Evolutionary conservation across 371 early-diverging fungal genomes (phyloP), one percentile per base, ranked within the genome.

Genomic region (Mortierella sp.): DNA sequence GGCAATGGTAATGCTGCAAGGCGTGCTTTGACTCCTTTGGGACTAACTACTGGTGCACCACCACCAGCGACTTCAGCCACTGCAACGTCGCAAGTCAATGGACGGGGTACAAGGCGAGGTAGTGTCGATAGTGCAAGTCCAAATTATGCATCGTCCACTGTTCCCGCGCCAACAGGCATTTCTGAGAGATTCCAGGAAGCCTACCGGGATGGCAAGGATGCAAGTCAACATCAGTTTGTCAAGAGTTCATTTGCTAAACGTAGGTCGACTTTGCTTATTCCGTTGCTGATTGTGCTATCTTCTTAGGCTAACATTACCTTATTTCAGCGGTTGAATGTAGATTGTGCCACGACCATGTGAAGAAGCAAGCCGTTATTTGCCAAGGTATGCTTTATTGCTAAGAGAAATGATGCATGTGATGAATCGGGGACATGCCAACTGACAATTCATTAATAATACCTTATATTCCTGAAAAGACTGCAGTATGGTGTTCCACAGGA

Each of bases 231-330:
- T 53, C 68, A 61, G n/a, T 85, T 85, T 72, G 82, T 85, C 35
- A 83, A 83, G 64, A 83, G 77, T 42, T 83, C 83, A 7, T 83
- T 85, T 70, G 72, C 76, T 6, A 83, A 85, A 68, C 74, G 85
- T 85, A 83, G 69, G 81, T 12, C 32, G 22, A n/a, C 19, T 57
- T n/a, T 62, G 55, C 23, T 26, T 15, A 17, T 17, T n/a, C 40
- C 7, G 23, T 22, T 37, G 31, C 15, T 1, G n/a, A 26, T 35
- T 9, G 40, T 40, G 40, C 13, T 13, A 10, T 57, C 35, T 13
- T 2, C 15, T 22, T 63, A 2, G 19, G 10, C 45, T 8, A 1
- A 17, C 28, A 35, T 22, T 35, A 23, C 22, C 15, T 29, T 22
- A 26, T 3, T 40, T 54, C 68, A 85, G 85, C 85, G 4, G 74